These are phyloP conservation scores for Dipteronia dyeriana DNA, from an alignment of 345 rosid species.

Conservation along the genomic window DNA sequence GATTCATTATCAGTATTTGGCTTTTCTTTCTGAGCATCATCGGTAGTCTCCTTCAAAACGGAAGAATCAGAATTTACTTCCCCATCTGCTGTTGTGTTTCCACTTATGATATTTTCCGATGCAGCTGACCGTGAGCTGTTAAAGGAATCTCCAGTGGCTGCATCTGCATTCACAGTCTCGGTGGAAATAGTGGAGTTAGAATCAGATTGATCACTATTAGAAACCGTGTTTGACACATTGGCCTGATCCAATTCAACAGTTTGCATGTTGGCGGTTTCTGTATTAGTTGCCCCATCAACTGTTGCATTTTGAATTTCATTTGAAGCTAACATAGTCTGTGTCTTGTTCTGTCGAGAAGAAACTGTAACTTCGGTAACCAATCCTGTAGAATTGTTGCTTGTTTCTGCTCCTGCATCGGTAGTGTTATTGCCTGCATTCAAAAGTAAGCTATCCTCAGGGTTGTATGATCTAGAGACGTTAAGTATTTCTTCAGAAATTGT, in stretches of 20 bases:
- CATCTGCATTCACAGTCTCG: conserved; percentile 26
- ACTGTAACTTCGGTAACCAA: conserved; percentile 28
- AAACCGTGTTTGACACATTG: conserved; percentile 9
- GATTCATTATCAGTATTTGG: conserved; percentile 27
- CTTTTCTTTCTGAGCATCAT: conserved; percentile 29
- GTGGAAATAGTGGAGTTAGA: conserved; percentile 30
- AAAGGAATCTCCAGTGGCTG: conserved; percentile 32
- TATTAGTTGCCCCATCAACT: conserved; percentile 28
- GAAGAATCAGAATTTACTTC: conserved; percentile 36
- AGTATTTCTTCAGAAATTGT: conserved; percentile 37
- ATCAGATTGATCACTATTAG: conserved; percentile 27
- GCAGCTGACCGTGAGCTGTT: conserved; percentile 23
- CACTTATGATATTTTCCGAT: conserved; percentile 26
- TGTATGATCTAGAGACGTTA: conserved; percentile 20
- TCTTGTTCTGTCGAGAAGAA: conserved; percentile 41
- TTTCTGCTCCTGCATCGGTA: conserved; percentile 35
- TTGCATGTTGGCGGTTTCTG: conserved; percentile 29
- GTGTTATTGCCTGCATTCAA: conserved; percentile 22
- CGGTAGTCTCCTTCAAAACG: conserved; percentile 22
- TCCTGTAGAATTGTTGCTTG: conserved; percentile 26
- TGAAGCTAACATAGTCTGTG: conserved; percentile 16
- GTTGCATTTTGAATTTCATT: conserved; percentile 33
- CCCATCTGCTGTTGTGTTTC: conserved; percentile 40
- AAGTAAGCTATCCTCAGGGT: conserved; percentile 18
- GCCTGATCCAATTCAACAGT: conserved; percentile 27